phyloP scores from a whole-genome alignment of 2,329 filamentous ascomycete species.

The Cladophialophora exuberans region DNA sequence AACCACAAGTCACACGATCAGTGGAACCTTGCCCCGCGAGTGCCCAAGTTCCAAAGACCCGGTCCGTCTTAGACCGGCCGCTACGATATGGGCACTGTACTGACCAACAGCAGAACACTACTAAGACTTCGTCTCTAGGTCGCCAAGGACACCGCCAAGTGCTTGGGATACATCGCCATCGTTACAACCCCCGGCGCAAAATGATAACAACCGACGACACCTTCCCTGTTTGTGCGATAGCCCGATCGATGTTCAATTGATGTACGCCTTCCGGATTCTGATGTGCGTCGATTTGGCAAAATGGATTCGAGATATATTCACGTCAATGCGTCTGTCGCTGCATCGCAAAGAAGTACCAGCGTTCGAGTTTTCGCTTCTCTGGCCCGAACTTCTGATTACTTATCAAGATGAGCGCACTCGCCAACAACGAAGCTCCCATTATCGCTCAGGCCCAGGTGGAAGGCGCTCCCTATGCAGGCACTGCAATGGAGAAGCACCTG shows the following conservation, averaged over 20 bases:
- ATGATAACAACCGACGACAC: constrained; percentile 24
- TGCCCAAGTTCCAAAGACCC: too few species aligned
- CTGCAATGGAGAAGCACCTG: constrained; percentile 23
- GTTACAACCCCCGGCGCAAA: not conserved
- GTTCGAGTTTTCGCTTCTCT: not conserved
- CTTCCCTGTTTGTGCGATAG: constrained; percentile 21
- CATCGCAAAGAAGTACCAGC: not conserved
- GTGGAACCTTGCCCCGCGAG: too few species aligned
- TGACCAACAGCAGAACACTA: not conserved
- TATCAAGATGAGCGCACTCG: constrained; percentile 26
- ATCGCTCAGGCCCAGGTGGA: constrained; percentile 25
- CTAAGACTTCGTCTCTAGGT: constrained; percentile 11
- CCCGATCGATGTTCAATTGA: constrained; percentile 6
- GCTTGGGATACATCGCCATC: constrained; percentile 23
- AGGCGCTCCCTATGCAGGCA: constrained; percentile 19
- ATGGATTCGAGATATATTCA: constrained; percentile 9
- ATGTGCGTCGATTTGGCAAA: not conserved
- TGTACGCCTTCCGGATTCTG: not conserved
- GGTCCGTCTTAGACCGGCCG: too few species aligned
- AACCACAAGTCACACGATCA: too few species aligned
- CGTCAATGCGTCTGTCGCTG: not conserved
- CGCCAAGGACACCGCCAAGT: constrained; percentile 26
- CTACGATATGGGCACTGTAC: too few species aligned
- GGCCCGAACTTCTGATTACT: not conserved
- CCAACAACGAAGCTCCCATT: constrained; percentile 25